Conservation (phyloP, 192 early-diverging fungal species). For the Backusella mclennaniae region DNA sequence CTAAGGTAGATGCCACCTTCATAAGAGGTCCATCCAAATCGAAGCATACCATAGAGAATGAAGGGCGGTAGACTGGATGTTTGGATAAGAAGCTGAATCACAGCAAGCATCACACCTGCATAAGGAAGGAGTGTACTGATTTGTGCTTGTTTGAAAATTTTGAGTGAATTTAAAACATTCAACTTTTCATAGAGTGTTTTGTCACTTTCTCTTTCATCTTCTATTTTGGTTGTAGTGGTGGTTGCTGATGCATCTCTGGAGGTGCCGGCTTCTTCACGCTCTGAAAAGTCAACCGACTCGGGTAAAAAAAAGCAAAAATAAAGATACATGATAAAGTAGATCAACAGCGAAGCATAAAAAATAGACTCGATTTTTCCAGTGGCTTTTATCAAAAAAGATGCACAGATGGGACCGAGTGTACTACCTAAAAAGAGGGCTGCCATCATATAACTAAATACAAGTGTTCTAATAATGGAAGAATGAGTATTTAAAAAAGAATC, state of each 20-base stretch:
- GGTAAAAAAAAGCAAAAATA: neutral
- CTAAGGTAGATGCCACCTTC: constrained; percentile 40
- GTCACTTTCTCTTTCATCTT: neutral
- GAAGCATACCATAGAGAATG: constrained; percentile 39
- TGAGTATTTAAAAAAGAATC: neutral
- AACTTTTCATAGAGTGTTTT: constrained; percentile 15
- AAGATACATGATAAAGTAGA: neutral
- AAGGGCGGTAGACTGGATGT: constrained; percentile 15
- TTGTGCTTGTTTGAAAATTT: constrained; percentile 17
- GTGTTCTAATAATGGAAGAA: neutral
- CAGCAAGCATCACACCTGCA: constrained; percentile 13
- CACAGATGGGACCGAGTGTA: neutral
- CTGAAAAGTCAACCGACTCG: neutral
- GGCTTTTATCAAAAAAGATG: neutral
- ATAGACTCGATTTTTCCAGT: neutral
- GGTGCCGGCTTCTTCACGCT: neutral
- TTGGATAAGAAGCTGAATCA: constrained; percentile 19
- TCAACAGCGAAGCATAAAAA: neutral
- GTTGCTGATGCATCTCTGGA: neutral
- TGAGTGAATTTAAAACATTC: constrained; percentile 31
- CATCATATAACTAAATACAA: constrained; percentile 11
- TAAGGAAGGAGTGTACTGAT: constrained; percentile 2
- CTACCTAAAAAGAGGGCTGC: constrained; percentile 8
- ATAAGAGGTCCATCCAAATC: constrained; percentile 42
- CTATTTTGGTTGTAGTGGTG: neutral